Evolutionary conservation across 2,329 filamentous ascomycete species (phyloP).

Genomic region (Monosporascus sp.): DNA sequence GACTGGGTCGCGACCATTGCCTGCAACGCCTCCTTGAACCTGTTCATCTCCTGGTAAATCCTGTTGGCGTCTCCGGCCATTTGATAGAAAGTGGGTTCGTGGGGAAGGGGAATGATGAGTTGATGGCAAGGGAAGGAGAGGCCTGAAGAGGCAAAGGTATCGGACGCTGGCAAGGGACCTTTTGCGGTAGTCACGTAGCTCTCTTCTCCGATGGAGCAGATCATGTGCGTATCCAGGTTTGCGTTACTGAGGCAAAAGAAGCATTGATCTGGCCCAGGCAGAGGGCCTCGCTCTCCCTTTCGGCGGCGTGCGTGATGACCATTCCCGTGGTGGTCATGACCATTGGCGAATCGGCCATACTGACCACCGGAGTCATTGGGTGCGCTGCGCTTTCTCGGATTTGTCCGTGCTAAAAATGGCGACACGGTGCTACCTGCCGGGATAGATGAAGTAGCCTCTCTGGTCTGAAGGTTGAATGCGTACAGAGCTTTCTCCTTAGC

Average conservation of each 20-base stretch:
- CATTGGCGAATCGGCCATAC: conserved; percentile 51
- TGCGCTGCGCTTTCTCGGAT: conserved; percentile 53
- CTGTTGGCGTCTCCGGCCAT: conserved; percentile 58
- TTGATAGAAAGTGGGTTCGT: conserved; percentile 67
- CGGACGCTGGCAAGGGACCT: conserved; percentile 70
- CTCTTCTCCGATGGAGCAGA: conserved; percentile 82
- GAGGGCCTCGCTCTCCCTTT: conserved; percentile 45
- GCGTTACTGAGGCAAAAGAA: conserved; percentile 95
- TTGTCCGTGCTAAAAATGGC: conserved; percentile 52
- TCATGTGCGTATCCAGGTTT: conserved; percentile 77
- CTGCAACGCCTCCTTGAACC: conserved; percentile 72
- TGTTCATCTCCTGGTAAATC: conserved; percentile 75
- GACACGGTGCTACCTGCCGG: conserved; percentile 70
- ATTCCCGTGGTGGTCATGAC: conserved; percentile 38
- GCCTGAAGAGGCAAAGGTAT: conserved; percentile 59
- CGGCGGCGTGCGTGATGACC: conserved; percentile 41
- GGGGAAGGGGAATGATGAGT: conserved; percentile 83
- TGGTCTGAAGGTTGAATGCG: conserved; percentile 66
- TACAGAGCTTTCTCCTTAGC: conserved; percentile 77
- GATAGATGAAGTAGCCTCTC: conserved; percentile 54
- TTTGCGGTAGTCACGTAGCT: conserved; percentile 89
- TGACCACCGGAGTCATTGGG: conserved; percentile 35
- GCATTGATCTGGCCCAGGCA: conserved; percentile 71
- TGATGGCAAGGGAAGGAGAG: conserved; percentile 79
- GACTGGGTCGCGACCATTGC: conserved; percentile 62